Conservation (phyloP, 139 green algal genomes). For the Axilococcus clingmanii region DNA sequence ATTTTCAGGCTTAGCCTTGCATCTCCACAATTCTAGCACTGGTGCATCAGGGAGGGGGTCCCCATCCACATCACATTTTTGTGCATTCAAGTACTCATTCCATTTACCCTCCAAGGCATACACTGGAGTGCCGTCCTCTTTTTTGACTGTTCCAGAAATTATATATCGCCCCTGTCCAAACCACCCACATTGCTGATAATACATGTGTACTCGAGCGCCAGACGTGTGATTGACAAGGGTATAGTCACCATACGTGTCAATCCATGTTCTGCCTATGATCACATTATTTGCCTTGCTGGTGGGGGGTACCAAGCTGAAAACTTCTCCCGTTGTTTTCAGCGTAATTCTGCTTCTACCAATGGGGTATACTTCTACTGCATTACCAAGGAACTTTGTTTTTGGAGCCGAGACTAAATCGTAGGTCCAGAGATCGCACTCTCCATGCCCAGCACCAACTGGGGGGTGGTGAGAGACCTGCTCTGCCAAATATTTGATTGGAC, state of each 20-base stretch:
- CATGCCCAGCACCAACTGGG: slow-evolving; percentile 80
- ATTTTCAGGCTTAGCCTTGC: slow-evolving; percentile 52
- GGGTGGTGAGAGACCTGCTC: slow-evolving; percentile 94
- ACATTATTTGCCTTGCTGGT: slow-evolving; percentile 84
- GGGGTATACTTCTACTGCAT: slow-evolving; percentile 90
- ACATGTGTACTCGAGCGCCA: slow-evolving; percentile 59
- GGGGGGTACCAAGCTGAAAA: slow-evolving; percentile 75
- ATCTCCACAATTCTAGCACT: slow-evolving; percentile 62
- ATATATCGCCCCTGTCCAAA: slow-evolving; percentile 76
- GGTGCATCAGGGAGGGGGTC: slow-evolving; percentile 34
- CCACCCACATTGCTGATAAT: slow-evolving; percentile 89
- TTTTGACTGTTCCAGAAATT: slow-evolving; percentile 17
- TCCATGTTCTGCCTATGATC: slow-evolving; percentile 85
- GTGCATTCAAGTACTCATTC: slow-evolving; percentile 64
- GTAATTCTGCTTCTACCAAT: slow-evolving; percentile 78
- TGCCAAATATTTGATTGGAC: slow-evolving; percentile 66
- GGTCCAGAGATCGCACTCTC: slow-evolving; percentile 69
- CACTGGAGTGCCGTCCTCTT: background rate
- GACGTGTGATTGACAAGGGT: slow-evolving; percentile 67
- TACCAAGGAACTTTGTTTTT: slow-evolving; percentile 95
- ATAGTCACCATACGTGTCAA: slow-evolving; percentile 82
- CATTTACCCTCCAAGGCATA: slow-evolving; percentile 71
- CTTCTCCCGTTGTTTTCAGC: slow-evolving; percentile 63
- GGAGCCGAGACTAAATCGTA: slow-evolving; percentile 93
- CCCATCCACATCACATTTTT: slow-evolving; percentile 60